These are phyloP conservation scores for Prinsepia uniflora DNA, from an alignment of 306 rosid genomes.

Conservation along the genomic window DNA sequence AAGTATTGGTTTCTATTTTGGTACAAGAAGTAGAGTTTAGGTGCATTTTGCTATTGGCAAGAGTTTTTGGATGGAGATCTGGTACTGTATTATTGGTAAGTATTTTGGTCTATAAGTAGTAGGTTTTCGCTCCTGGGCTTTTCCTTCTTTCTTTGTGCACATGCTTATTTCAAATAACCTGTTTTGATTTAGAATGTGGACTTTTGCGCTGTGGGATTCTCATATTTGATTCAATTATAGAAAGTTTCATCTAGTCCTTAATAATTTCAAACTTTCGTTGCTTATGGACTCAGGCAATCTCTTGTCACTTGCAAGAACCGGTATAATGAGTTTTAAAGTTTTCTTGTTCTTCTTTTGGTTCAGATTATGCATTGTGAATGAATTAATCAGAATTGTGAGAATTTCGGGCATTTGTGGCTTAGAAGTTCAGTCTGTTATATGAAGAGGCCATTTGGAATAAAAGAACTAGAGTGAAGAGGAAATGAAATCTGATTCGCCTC, in stretches of 20 bases:
- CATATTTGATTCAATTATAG: slow-evolving; percentile 18
- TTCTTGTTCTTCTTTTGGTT: background rate
- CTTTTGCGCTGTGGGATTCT: slow-evolving; percentile 33
- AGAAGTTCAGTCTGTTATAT: slow-evolving; percentile 30
- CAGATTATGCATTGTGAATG: slow-evolving; percentile 35
- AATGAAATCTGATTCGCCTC: slow-evolving; percentile 86
- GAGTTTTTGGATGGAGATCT: slow-evolving; percentile 56
- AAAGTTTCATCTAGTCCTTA: background rate
- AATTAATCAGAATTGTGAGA: slow-evolving; percentile 16
- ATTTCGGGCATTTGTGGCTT: slow-evolving; percentile 16
- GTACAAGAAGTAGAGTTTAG: slow-evolving; percentile 23
- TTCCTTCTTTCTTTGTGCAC: slow-evolving; percentile 14
- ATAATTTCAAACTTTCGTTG: background rate
- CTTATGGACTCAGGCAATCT: slow-evolving; percentile 16
- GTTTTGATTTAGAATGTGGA: slow-evolving; percentile 33
- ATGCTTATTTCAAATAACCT: slow-evolving; percentile 13
- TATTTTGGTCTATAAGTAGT: slow-evolving; percentile 28
- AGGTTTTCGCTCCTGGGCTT: slow-evolving; percentile 39
- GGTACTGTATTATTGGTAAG: slow-evolving; percentile 25
- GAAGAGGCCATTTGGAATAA: slow-evolving; percentile 39
- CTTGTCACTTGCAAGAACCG: slow-evolving; percentile 18
- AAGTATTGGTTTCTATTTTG: slow-evolving; percentile 39
- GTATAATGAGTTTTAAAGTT: slow-evolving; percentile 6
- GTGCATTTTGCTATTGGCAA: slow-evolving; percentile 16
- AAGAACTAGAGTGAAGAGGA: slow-evolving; percentile 29